A percentile compares a stretch with the other conserved stretches of the same genome.
phyloP scores from a whole-genome alignment of 495 filamentous ascomycete species.

The Penicillium pulvis region DNA sequence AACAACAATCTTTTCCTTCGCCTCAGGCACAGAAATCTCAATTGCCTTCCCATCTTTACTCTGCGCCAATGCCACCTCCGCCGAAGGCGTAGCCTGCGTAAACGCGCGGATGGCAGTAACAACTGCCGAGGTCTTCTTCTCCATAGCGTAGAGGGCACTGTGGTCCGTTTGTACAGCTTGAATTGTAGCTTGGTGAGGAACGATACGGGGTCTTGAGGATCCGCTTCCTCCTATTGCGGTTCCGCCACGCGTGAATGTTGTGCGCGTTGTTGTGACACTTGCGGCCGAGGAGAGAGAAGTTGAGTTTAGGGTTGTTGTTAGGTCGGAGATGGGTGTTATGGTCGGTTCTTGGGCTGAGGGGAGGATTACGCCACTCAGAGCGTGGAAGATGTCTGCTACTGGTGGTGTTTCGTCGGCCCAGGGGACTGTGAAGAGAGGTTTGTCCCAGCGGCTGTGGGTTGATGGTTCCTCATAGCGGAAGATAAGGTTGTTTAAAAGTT shows the following conservation, averaged over 20 bases:
- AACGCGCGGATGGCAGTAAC: conserved; percentile 73
- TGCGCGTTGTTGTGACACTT: conserved; percentile 31
- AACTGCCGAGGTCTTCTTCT: conserved; percentile 81
- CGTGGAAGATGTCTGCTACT: conserved; percentile 76
- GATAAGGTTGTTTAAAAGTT: conserved; percentile 87
- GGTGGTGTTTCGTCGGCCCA: conserved; percentile 74
- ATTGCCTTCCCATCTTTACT: conserved; percentile 24
- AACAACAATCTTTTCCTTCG: conserved; percentile 46
- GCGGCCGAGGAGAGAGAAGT: conserved; percentile 34
- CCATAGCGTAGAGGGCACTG: conserved; percentile 82
- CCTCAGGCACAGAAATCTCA: conserved; percentile 37
- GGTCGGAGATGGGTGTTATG: conserved; percentile 22
- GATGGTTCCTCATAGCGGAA: conserved; percentile 97
- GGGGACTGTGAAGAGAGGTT: conserved; percentile 86
- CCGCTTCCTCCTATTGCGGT: neutral
- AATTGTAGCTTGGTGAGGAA: conserved; percentile 81
- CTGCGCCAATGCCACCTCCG: conserved; percentile 53
- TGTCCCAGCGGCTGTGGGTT: conserved; percentile 93
- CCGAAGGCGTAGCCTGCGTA: conserved; percentile 40
- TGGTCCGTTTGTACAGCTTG: conserved; percentile 65
- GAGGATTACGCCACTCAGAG: conserved; percentile 53
- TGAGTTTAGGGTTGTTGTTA: conserved; percentile 29
- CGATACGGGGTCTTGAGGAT: conserved; percentile 46
- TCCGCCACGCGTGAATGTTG: conserved; percentile 18
- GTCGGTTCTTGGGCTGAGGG: conserved; percentile 31